Evolutionary conservation across 1,139 yeast species (phyloP), one percentile per base, ranked within the genome.

Genomic region (Kurtzmaniella quercitrusa): DNA sequence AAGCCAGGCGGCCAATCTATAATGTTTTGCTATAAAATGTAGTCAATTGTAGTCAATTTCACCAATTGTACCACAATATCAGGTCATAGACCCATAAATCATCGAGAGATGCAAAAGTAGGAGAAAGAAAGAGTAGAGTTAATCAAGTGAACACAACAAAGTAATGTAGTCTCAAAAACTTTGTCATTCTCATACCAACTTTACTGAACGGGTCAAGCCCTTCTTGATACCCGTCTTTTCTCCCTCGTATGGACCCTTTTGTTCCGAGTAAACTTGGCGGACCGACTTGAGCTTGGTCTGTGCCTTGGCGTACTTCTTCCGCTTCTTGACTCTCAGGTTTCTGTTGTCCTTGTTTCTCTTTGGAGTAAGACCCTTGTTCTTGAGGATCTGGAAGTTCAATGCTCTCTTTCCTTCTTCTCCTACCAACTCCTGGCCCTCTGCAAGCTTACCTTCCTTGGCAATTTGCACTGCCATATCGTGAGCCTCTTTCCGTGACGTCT

Each of bases 221-320:
- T 93, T 91, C 75, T 89, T 89, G 64, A 93, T 93, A 86, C 98
- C 98, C 19, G 98, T 91, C 71, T 80, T 77, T 65, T 93, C 98
- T 66, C 98, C 98, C 51, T 78, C 84, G 65, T 94, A 93, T 2
- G 96, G 84, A 42, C 96, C 89, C 48, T 78, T 74, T 54, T 82
- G 87, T 38, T 80, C 82, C 55, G 84, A 78, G 73, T 84, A 89
- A 21, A 89, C 97, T 47, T 88, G 88, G 65, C 96, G 84, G 50
- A 88, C 85, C 47, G 95, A 84, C 60, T 84, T 83, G 62, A 94
- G 84, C 64, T 89, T 89, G 88, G 89, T 91, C 71, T 89, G 83
- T 34, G 99, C 98, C 61, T 80, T 78, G 50, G 88, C 98, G 70
- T 87, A 93, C 80, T 88, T 88, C 82, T 83, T 87, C 76, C 98